phyloP scores from a whole-genome alignment of 768 basidiomycete genomes.

The Leccinum longicurvipes region DNA sequence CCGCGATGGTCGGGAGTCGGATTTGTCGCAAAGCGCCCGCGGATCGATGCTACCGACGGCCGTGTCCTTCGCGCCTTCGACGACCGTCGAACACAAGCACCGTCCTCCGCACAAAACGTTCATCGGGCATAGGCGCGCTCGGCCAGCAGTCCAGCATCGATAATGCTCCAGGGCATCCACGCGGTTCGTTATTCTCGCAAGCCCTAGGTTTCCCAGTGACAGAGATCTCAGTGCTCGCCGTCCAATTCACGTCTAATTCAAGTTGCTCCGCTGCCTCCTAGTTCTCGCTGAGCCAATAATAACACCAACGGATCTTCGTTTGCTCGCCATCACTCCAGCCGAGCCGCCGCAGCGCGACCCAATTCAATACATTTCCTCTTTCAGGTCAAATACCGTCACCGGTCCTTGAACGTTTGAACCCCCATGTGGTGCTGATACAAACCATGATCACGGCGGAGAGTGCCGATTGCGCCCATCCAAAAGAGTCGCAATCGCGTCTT shows the following conservation, averaged over 20 bases:
- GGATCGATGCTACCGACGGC: slow-evolving; percentile 6
- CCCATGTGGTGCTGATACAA: background rate
- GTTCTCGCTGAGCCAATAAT: background rate
- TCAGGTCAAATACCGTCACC: background rate
- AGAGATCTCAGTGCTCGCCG: background rate
- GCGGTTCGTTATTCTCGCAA: background rate
- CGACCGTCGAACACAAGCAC: background rate
- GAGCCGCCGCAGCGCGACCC: background rate
- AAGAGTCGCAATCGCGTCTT: background rate
- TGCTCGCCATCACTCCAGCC: background rate
- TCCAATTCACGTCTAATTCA: background rate
- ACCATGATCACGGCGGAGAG: background rate
- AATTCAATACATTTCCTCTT: no score
- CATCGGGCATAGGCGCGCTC: background rate
- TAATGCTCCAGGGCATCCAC: background rate
- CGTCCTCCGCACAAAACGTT: background rate
- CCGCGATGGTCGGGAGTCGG: slow-evolving; percentile 9
- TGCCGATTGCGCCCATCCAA: background rate
- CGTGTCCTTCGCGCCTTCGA: background rate
- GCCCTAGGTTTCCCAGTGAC: background rate
- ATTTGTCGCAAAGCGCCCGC: slow-evolving; percentile 3
- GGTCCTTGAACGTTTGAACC: background rate
- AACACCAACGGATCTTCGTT: background rate
- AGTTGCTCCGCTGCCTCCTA: background rate
- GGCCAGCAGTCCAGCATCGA: background rate